Evolutionary conservation across 208 protist genomes (phyloP).

Genomic region (Novymonas esmeraldas): DNA sequence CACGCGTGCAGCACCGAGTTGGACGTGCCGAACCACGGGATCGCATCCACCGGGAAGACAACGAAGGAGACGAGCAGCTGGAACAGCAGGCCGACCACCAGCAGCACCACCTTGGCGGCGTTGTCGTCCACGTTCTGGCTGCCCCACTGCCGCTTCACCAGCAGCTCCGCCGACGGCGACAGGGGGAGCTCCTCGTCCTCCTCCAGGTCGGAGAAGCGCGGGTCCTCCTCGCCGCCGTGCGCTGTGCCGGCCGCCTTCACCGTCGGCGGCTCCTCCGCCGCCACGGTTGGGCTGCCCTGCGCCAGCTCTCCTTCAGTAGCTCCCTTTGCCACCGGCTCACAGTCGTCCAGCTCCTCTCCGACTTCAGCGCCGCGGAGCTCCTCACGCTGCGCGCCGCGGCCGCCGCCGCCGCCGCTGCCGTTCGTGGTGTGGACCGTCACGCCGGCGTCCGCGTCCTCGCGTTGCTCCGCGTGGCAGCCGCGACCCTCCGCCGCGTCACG

Average conservation of each 20-base stretch:
- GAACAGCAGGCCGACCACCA: slow-evolving; percentile 65
- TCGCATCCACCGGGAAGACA: slow-evolving; percentile 68
- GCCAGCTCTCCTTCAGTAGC: not conserved
- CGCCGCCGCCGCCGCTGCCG: no score
- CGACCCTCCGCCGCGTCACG: not conserved
- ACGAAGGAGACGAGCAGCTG: slow-evolving; percentile 71
- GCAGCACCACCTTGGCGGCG: slow-evolving; percentile 72
- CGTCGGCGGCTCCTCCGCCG: not conserved
- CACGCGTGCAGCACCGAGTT: slow-evolving; percentile 41
- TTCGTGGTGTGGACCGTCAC: not conserved
- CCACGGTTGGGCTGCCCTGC: not conserved
- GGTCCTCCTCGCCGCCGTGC: slow-evolving; percentile 7
- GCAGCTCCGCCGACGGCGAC: slow-evolving; percentile 23
- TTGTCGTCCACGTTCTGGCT: slow-evolving; percentile 64
- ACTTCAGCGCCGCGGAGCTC: not conserved
- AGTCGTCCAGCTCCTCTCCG: not conserved
- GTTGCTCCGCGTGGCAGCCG: not conserved
- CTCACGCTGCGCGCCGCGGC: not conserved
- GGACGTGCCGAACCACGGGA: slow-evolving; percentile 79
- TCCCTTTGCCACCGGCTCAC: not conserved
- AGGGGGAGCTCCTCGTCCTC: slow-evolving; percentile 24
- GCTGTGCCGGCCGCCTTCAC: not conserved
- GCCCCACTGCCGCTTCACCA: slow-evolving; percentile 58
- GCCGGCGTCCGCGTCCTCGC: slow-evolving; percentile 1
- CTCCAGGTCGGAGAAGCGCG: slow-evolving; percentile 13